Evolutionary conservation across 805 yeast species (phyloP), one percentile per base, ranked within the genome.

Genomic region (Lachancea meyersii): DNA sequence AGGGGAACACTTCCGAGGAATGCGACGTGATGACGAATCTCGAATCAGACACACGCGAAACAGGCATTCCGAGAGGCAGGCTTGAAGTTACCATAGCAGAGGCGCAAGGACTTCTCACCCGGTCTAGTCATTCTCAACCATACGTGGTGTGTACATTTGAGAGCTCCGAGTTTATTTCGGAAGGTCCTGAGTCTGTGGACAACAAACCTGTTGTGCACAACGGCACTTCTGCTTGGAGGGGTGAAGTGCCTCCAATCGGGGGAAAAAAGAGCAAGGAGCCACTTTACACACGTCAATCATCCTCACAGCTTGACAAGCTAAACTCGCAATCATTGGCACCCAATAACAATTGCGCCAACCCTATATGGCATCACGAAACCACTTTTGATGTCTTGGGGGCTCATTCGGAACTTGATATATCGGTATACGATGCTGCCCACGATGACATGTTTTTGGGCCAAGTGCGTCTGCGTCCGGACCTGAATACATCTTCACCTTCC

Each of bases 81-180:
- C 72, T 91, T 40, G 78, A 79, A 54, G 88, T 93, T 37, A 79
- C 77, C 26, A 86, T 91, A 47, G 68, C 84, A 21, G 91, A 86
- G 63, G 97, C 96, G 1, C 75, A 72, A 45, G 81, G 80, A 52
- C 71, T 91, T 48, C 66, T 72, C 33, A 76, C 80, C 26, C 70
- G 73, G 35, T 64, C 78, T 4, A 67, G 69, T 57, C 59, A 38
- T 6, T 71, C 91, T 3, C 84, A 77, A 52, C 96, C 96, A 3
- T 83, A 88, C 61, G 95, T 86, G 16, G 96, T 88, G 28, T 86
- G 94, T 63, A 83, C 95, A 9, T 88, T 85, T 68, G 95, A 87
- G 61, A 82, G 91, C 48, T 82, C 94, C 1, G 97, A 93, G 66
- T 85, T 81, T 50, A 88, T 91, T 46, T 80, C 95, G 20, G 79